Conservation (phyloP, 257 asterid genomes). For the Oldenlandia corymbosa region DNA sequence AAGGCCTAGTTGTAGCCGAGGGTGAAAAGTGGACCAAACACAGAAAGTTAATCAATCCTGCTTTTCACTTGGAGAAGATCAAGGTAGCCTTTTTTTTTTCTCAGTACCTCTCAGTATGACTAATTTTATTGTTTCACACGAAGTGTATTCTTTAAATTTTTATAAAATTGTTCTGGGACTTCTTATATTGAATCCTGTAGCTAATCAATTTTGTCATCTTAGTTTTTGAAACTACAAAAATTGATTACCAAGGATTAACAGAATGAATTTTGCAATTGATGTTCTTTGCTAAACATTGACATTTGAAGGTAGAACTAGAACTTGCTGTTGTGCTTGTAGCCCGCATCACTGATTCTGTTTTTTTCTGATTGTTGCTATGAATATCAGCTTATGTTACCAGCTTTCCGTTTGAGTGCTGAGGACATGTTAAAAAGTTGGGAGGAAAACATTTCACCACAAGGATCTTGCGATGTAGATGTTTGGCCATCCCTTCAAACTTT, state of each 20-base stretch:
- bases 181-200: neutral
- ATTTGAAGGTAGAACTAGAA: too few species aligned
- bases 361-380: too few species aligned
- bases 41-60: slow-evolving; percentile 52
- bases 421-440: slow-evolving; percentile 21
- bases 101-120: too few species aligned
- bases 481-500: slow-evolving; percentile 11
- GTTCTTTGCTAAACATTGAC: too few species aligned
- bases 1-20: slow-evolving; percentile 32
- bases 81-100: too few species aligned
- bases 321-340: too few species aligned
- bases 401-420: slow-evolving; percentile 6
- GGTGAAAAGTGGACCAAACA: slow-evolving; percentile 58
- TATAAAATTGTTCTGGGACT: too few species aligned
- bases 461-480: slow-evolving; percentile 18
- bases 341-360: too few species aligned
- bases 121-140: too few species aligned
- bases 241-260: slow-evolving; percentile 34
- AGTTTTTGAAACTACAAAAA: slow-evolving; percentile 26
- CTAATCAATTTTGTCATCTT: neutral
- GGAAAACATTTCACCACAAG: neutral
- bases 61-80: slow-evolving; percentile 49
- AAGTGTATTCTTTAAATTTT: too few species aligned
- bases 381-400: slow-evolving; percentile 16
- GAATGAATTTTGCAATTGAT: neutral